A percentile compares a stretch with the other conserved stretches of the same genome.
Conservation (phyloP, 2,329 filamentous ascomycete species). For the Decorospora gaudefroyi region DNA sequence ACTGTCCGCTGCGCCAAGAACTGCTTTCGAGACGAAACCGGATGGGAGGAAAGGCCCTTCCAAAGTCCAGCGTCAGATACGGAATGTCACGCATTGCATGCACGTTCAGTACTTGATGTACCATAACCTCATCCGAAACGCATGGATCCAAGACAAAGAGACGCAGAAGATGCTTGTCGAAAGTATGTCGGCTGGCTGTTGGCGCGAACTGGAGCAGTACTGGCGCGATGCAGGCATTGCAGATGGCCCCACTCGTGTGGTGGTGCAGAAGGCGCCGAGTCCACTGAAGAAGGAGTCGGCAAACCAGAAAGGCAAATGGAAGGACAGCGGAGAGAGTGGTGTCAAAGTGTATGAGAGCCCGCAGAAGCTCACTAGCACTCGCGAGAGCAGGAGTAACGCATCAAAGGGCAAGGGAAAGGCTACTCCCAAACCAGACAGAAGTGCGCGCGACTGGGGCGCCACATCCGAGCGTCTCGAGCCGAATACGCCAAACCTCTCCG, state of each 20-base stretch:
- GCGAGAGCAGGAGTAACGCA: conserved; percentile 12
- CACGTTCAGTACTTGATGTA: conserved; percentile 88
- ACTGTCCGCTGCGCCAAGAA: conserved; percentile 48
- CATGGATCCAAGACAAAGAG: conserved; percentile 44
- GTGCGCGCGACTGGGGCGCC: conserved; percentile 70
- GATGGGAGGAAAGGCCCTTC: conserved; percentile 81
- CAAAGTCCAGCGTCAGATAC: conserved; percentile 79
- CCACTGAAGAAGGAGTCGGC: conserved; percentile 62
- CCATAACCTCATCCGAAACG: conserved; percentile 74
- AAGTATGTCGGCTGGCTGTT: conserved; percentile 38
- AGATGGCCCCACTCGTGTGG: conserved; percentile 76
- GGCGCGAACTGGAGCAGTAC: conserved; percentile 51
- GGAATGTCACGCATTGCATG: conserved; percentile 79
- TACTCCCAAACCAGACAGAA: conserved; percentile 51
- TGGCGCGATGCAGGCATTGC: conserved; percentile 77
- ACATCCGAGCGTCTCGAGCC: conserved; percentile 71
- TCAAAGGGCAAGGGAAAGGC: conserved; percentile 35
- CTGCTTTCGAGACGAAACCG: conserved; percentile 43
- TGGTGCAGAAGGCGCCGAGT: conserved; percentile 62
- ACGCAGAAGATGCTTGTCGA: conserved; percentile 42
- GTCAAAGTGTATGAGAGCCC: conserved; percentile 37
- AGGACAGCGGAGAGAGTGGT: conserved; percentile 50
- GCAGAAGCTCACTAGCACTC: conserved; percentile 17
- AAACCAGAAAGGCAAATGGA: conserved; percentile 40
- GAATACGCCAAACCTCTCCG: conserved; percentile 74